Evolutionary conservation across 1,139 yeast genomes (phyloP).

Genomic region (Wickerhamiella infanticola): DNA sequence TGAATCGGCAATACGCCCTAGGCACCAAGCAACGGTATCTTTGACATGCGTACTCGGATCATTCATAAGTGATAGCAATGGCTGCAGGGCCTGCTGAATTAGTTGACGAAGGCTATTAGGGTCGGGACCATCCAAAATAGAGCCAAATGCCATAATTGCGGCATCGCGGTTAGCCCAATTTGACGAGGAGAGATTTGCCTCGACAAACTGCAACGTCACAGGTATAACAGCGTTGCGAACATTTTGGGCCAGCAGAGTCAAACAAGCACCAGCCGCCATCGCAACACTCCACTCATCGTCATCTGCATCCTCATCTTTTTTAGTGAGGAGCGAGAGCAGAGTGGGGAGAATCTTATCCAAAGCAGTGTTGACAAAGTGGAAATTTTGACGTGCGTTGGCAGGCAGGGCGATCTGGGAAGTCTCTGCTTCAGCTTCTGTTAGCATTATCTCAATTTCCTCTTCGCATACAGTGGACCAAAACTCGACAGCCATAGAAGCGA

Average conservation of each 20-base stretch:
- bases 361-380: slow-evolving; percentile 74
- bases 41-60: slow-evolving; percentile 74
- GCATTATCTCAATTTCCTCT: slow-evolving; percentile 78
- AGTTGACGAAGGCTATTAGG: slow-evolving; percentile 48
- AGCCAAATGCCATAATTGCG: slow-evolving; percentile 97
- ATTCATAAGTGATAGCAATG: slow-evolving; percentile 55
- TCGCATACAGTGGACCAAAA: slow-evolving; percentile 98
- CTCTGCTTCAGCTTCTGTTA: slow-evolving; percentile 21
- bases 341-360: slow-evolving; percentile 79
- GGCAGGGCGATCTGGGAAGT: neutral
- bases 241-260: slow-evolving; percentile 83
- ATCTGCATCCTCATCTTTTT: slow-evolving; percentile 82
- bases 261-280: slow-evolving; percentile 97
- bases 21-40: slow-evolving; percentile 97
- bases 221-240: slow-evolving; percentile 75
- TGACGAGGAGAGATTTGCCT: slow-evolving; percentile 41
- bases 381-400: slow-evolving; percentile 9
- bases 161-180: slow-evolving; percentile 92
- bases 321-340: slow-evolving; percentile 56
- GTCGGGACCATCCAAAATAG: slow-evolving; percentile 90
- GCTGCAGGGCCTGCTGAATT: slow-evolving; percentile 67
- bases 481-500: slow-evolving; percentile 96
- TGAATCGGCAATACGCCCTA: slow-evolving; percentile 87
- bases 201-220: slow-evolving; percentile 74
- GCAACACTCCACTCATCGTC: slow-evolving; percentile 93